phyloP scores from a whole-genome alignment of 768 basidiomycete species.

The Suillus weaverae region DNA sequence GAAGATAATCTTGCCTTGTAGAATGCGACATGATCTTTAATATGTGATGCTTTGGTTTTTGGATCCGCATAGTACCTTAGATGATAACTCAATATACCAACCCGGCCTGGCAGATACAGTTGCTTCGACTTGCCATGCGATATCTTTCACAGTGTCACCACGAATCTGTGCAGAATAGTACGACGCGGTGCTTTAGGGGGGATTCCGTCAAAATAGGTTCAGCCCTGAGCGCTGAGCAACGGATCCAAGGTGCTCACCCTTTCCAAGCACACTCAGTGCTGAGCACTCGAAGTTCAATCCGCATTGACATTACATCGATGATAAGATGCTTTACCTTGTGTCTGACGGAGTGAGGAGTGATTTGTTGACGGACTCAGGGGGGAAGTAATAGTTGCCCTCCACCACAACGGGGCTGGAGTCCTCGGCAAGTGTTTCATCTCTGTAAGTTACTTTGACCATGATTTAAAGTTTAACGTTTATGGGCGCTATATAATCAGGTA shows the following conservation, averaged over 20 bases:
- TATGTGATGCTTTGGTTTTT: conserved; percentile 55
- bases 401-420: conserved; percentile 54
- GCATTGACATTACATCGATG: conserved; percentile 1
- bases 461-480: neutral
- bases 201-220: neutral
- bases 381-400: conserved; percentile 76
- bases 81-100: neutral
- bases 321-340: conserved; percentile 43
- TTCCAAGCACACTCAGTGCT: conserved; percentile 71
- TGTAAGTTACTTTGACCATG: conserved; percentile 52
- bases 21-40: conserved; percentile 72
- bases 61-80: conserved; percentile 48
- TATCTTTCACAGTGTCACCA: conserved; percentile 50
- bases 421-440: conserved; percentile 57
- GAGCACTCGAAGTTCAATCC: neutral
- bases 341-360: conserved; percentile 49
- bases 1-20: conserved; percentile 56
- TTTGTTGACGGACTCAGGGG: conserved; percentile 51
- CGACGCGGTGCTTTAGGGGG: conserved; percentile 49
- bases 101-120: neutral
- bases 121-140: conserved; percentile 57
- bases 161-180: conserved; percentile 62
- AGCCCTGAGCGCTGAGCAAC: neutral
- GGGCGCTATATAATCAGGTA: neutral
- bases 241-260: conserved; percentile 45